Evolutionary conservation across 1,284 basidiomycete species (phyloP), one percentile per base, ranked within the genome.

Genomic region (Pseudozyma flocculosa): DNA sequence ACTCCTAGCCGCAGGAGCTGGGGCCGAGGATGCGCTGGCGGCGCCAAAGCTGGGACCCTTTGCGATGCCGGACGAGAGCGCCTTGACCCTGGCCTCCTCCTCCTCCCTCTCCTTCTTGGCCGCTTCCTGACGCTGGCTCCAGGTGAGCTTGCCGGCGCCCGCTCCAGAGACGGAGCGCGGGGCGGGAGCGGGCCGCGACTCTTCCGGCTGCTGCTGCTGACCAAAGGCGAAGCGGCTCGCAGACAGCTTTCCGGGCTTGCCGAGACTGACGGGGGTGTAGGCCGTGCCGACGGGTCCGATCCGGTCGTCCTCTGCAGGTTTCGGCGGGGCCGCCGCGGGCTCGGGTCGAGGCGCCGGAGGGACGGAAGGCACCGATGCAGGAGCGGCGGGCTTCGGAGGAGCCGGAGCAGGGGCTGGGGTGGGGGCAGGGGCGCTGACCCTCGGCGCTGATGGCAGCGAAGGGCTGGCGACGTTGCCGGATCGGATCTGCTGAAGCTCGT

Each of bases 201-300:
- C 32, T 14, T 51, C 51, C 19, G 56, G 21, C 41, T 57, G 56
- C 19, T 59, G 21, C 41, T 57, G 56, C 48, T 70, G 61, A 13
- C 55, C 66, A 39, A 76, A 76, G 34, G 71, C 63, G 48, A 69
- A 70, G n/a, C 74, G 70, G 43, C 65, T 70, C 19, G 64, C 62
- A 36, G 69, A 66, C 45, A 78, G 72, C 49, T 76, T 78, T 29
- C 73, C 73, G 3, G 75, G 75, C 47, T 69, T 73, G 42, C 70
- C 71, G 17, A 78, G 50, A 38, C 45, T 61, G 47, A 78, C 70
- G 17, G 74, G 75, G 40, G 64, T 59, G 50, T 78, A 78, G 8
- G 73, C 52, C 1, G 75, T 78, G 23, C 75, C 75, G 17, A 78
- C 75, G 1, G 76, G 76, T 44, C 64, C 62, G 43, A 76, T 76